A percentile compares a stretch with the other conserved stretches of the same genome.
Evolutionary conservation across 129 eudicot genomes (phyloP).

Genomic region (Centaurea solstitialis): DNA sequence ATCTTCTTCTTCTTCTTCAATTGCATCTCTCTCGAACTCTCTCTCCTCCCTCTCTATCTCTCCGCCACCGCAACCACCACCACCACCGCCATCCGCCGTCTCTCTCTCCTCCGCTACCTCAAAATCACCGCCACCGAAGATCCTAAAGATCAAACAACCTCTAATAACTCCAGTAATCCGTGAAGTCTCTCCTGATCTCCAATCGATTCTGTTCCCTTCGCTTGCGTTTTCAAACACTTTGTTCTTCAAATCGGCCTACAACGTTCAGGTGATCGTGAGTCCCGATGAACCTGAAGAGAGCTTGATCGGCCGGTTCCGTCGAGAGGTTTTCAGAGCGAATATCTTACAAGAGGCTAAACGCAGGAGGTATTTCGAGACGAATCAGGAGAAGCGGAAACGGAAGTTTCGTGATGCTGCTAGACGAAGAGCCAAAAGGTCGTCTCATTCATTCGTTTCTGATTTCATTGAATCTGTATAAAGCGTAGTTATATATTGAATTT

Average conservation of each 20-base stretch:
- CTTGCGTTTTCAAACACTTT: conserved; percentile 33
- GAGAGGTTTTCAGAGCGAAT: conserved; percentile 50
- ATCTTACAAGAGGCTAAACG: conserved; percentile 54
- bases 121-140: background rate
- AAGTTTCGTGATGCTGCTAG: conserved; percentile 62
- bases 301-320: conserved; percentile 46
- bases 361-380: conserved; percentile 49
- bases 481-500: background rate
- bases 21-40: conserved; percentile 26
- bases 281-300: conserved; percentile 55
- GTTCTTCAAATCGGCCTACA: conserved; percentile 53
- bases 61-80: background rate
- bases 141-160: conserved; percentile 21
- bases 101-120: conserved; percentile 2
- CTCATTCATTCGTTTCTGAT: background rate
- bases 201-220: conserved; percentile 36
- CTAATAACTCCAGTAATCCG: conserved; percentile 12
- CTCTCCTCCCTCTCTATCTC: conserved; percentile 38
- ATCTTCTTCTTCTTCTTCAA: conserved; percentile 17
- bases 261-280: conserved; percentile 51
- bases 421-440: conserved; percentile 56
- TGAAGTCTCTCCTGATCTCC: conserved; percentile 20
- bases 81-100: conserved; percentile 4
- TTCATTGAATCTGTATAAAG: background rate
- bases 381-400: conserved; percentile 62